phyloP scores from a whole-genome alignment of 306 rosid genomes.

The Neltuma alba region DNA sequence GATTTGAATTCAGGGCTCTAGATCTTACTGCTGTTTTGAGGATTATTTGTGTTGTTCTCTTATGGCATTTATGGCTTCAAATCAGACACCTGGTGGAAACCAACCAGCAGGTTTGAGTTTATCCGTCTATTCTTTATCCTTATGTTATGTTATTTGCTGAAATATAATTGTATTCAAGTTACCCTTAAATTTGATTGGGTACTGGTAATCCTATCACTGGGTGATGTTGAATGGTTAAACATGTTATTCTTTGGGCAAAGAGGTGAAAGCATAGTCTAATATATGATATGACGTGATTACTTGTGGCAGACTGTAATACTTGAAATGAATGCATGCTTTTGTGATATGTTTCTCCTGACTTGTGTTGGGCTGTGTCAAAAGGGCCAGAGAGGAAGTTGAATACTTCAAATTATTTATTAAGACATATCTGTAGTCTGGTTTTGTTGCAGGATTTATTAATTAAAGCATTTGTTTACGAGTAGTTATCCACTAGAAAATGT shows the following conservation, averaged over 20 bases:
- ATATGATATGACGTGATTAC: background rate
- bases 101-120: constrained; percentile 59
- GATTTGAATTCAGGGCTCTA: constrained; percentile 30
- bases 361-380: background rate
- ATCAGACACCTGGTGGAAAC: constrained; percentile 48
- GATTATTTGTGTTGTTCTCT: constrained; percentile 32
- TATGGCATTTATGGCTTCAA: constrained; percentile 58
- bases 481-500: no score
- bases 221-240: background rate
- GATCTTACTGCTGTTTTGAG: constrained; percentile 22
- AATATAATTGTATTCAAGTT: background rate
- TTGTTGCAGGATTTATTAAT: background rate
- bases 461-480: no score
- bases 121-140: background rate
- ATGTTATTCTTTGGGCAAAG: background rate
- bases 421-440: background rate
- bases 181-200: background rate
- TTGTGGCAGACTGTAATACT: background rate
- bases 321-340: background rate
- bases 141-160: background rate
- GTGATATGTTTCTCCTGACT: background rate
- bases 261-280: background rate
- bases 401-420: background rate
- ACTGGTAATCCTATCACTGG: background rate
- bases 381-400: background rate